Base-by-base conservation (phyloP, 1,284 basidiomycete species). In the Leccinum angustisporum region DNA sequence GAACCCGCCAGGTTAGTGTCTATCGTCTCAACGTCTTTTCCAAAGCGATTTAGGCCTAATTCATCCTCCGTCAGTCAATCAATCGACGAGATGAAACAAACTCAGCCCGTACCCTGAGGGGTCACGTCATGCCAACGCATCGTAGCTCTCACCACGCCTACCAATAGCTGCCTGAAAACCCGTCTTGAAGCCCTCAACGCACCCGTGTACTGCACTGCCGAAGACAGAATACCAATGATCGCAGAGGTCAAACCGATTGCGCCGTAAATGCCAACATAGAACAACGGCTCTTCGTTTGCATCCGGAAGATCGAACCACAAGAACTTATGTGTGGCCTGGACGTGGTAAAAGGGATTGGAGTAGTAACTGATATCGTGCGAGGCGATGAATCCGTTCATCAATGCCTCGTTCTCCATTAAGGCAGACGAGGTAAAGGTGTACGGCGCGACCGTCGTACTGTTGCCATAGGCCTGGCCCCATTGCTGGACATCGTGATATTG, bases 71-170 rank as follows among this genome's bases (percentile, higher is more conserved):
- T 60, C 10, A 63, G 55, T 58, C 27, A 33, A 48, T 13, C 31
- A 46, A 51, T 14, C 33, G 5, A 33, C 13, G 11, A 52, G 30
- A 38, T 8, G 4, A 55, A 31, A 5, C 16, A 46, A 2, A 2
- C 51, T 10, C 11, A 13, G 11, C 8, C 14, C 64, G 21, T 50
- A 74, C 79, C 81, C 67, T 80, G 80, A 27, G 81, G 82, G 0
- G 82, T 83, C 5, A 78, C 73, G 59, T 83, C 81, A 59, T 75
- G 75, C 82, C 81, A 84, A 36, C 83, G 76, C 80, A 85, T 83
- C 2, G 83, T 82, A 5, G 83, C 82, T 14, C 76, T 72, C 14
- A 83, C 80, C 0, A 85, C 82, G 1, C 75, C 73, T 7, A 69
- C 74, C 63, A 85, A 66, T 13, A 85, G 64, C 43, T 65, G 74